Percentiles rank a stretch among this genome's conserved stretches.
Conservation (phyloP, 148 eudicot species). For the Vaccinium corymbosum region DNA sequence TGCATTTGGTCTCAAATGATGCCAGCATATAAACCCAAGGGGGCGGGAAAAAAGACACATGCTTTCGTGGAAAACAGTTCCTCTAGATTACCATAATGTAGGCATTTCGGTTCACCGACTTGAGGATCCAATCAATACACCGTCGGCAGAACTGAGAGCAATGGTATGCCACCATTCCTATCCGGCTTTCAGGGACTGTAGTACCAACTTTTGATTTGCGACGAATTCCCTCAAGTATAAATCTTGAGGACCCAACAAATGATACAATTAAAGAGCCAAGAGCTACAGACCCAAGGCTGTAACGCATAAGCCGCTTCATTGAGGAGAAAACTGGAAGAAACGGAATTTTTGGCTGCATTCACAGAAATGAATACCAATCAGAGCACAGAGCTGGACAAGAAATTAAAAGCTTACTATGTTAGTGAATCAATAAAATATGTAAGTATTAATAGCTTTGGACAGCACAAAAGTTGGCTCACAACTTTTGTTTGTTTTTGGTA, state of each 20-base stretch:
- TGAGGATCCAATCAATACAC: constrained; percentile 78
- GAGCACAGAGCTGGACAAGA: constrained; percentile 5
- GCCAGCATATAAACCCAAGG: constrained; percentile 1
- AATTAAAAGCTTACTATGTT: background rate
- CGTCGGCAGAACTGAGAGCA: constrained; percentile 56
- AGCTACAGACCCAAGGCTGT: constrained; percentile 85
- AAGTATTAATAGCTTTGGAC: background rate
- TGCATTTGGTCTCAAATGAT: background rate
- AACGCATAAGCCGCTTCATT: constrained; percentile 80
- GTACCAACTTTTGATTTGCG: constrained; percentile 70
- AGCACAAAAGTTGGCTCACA: background rate
- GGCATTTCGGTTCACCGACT: constrained; percentile 86
- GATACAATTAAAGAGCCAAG: constrained; percentile 80
- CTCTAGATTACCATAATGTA: constrained; percentile 73
- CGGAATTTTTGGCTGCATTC: constrained; percentile 65
- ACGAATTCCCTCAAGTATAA: constrained; percentile 75
- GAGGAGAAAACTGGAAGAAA: constrained; percentile 92
- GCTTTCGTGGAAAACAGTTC: background rate
- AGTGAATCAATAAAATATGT: background rate
- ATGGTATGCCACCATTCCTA: constrained; percentile 48
- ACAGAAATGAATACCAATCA: constrained; percentile 13
- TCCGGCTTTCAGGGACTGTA: constrained; percentile 56
- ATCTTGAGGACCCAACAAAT: constrained; percentile 69
- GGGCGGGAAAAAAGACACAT: background rate
- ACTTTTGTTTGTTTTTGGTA: background rate